Evolutionary conservation across 768 basidiomycete species (phyloP).

Genomic region (Rubroboletus satanas): DNA sequence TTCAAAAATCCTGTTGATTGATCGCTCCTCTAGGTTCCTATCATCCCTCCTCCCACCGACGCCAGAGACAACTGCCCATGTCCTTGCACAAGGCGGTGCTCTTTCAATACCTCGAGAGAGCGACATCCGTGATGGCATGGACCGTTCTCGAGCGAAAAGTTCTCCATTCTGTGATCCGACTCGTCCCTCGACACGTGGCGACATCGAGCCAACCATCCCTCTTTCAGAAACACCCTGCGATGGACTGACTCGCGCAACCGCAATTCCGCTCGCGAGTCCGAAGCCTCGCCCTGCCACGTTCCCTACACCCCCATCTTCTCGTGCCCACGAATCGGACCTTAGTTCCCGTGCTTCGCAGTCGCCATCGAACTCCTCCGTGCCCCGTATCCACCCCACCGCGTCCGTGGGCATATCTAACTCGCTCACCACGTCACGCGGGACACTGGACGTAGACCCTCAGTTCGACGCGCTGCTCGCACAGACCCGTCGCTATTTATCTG

Average conservation of each 20-base stretch:
- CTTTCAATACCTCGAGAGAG: conserved; percentile 7
- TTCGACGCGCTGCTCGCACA: conserved; percentile 68
- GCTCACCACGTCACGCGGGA: conserved; percentile 3
- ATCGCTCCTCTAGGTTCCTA: conserved; percentile 43
- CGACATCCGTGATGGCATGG: neutral
- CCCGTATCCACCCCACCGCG: conserved; percentile 10
- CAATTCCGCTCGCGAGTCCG: conserved; percentile 19
- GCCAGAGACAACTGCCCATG: conserved; percentile 62
- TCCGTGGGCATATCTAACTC: neutral
- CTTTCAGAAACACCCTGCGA: neutral
- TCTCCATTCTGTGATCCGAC: neutral
- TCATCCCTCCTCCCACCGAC: conserved; percentile 75
- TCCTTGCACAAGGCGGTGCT: conserved; percentile 62
- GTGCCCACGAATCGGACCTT: conserved; percentile 13
- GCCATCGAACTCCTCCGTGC: conserved; percentile 17
- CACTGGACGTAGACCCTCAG: conserved; percentile 24
- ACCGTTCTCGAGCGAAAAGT: neutral
- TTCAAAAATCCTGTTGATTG: neutral
- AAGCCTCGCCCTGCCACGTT: conserved; percentile 7
- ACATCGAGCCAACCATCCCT: neutral
- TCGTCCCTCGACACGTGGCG: neutral
- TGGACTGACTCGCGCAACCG: conserved; percentile 9
- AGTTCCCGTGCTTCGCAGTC: conserved; percentile 29
- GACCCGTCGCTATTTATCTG: conserved; percentile 58
- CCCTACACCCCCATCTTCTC: conserved; percentile 22